Base-by-base conservation (phyloP, 495 filamentous ascomycete genomes). In the Aspergillus sclerotioniger region DNA sequence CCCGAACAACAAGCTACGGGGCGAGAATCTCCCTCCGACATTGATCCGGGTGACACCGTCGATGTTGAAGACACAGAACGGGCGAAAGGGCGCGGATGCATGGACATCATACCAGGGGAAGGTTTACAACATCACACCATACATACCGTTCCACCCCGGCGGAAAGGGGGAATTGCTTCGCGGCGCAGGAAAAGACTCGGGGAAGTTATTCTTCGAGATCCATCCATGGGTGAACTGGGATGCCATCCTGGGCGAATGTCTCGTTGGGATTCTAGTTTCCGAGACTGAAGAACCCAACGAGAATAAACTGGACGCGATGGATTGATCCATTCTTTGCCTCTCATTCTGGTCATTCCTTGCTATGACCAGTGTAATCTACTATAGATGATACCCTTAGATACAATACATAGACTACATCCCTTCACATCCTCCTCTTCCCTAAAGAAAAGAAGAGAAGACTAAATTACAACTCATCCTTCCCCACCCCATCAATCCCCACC, bases 141-240 rank as follows among this genome's bases (percentile, higher is more conserved):
- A 98, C 68, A 56, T 91, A 39, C 85, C 88, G 0, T 98, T 91
- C 67, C 94, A 98, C 65, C 94, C 94, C 0, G 94, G 94, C 33
- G 94, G 94, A 4, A 90, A 88, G 74, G 87, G 85, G 3, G 91
- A 98, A 76, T 66, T 98, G 63, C 77, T 96, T 70, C 80, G 88
- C 20, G 87, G 81, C 15, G 93, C 92, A 2, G 94, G 90, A 16
- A 80, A 75, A 68, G 79, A 82, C 48, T 78, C 74, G 13, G 90
- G 85, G 35, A 86, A 85, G 75, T 63, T 98, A 66, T 98, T 98
- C 71, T 85, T 87, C 60, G 91, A 96, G 76, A 82, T 92, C 20
- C 94, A 98, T 78, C 91, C 93, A 16, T 98, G 95, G 94, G 93
- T 98, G 9, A 98, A 96, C 65, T 96, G 90, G 80, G 95, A 98